These are phyloP conservation scores for Adansonia digitata DNA, from an alignment of 345 rosid species.

Conservation along the genomic window DNA sequence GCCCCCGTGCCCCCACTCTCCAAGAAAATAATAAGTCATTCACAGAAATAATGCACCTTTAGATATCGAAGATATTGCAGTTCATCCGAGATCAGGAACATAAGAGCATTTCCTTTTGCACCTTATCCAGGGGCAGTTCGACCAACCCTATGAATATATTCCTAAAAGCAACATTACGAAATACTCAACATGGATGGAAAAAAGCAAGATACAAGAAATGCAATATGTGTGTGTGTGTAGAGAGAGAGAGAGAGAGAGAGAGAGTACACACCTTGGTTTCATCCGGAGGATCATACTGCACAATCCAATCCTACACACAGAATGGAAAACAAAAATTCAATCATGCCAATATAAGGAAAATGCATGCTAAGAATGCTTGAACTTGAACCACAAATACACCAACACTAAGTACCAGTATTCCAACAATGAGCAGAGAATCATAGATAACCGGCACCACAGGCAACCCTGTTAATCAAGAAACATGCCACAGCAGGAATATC, in stretches of 20 bases:
- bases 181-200: slow-evolving; percentile 2
- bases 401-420: background rate
- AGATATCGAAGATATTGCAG: slow-evolving; percentile 81
- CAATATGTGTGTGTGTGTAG: slow-evolving; percentile 4
- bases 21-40: background rate
- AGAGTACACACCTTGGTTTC: slow-evolving; percentile 62
- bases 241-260: too few relatives aligned
- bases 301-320: slow-evolving; percentile 82
- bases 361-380: background rate
- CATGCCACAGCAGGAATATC: slow-evolving; percentile 96
- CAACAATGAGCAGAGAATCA: background rate
- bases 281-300: slow-evolving; percentile 99
- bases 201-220: background rate
- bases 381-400: background rate
- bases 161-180: slow-evolving; percentile 45
- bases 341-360: too few relatives aligned
- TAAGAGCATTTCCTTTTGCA: slow-evolving; percentile 88
- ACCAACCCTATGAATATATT: slow-evolving; percentile 97
- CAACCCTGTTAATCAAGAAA: background rate
- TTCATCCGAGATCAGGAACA: slow-evolving; percentile 92
- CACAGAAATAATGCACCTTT: slow-evolving; percentile 42
- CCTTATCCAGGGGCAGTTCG: slow-evolving; percentile 99
- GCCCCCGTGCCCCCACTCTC: too few relatives aligned
- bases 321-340: background rate
- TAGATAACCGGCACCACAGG: background rate